Evolutionary conservation across 2,329 filamentous ascomycete genomes (phyloP), one percentile per base, ranked within the genome.

Genomic region (Pseudogymnoascus sp.): DNA sequence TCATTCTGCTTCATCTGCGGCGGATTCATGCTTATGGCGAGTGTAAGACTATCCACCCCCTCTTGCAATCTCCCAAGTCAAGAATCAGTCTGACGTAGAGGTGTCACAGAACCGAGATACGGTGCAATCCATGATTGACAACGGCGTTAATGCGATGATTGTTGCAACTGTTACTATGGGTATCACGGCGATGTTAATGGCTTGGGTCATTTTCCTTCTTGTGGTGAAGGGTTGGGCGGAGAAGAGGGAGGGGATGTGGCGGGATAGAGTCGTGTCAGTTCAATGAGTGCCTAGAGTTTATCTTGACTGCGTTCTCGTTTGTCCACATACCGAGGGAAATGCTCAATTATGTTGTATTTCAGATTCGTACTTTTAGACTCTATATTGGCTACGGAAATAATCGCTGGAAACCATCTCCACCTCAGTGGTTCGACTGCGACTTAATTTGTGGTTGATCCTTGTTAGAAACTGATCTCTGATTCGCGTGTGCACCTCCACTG

Each of bases 101-200:
- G 31, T 60, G 35, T 41, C 43, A 62, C 16, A 63, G 62, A 63
- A 63, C 62, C 41, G 60, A 59, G 62, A 63, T 39, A 63, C 62
- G 23, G 59, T 63, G 8, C 62, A 63, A 41, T 61, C 62, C 29
- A 63, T 63, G 62, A 61, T 61, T 63, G 59, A 63, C 23, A 63
- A 61, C 21, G 35, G 52, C 55, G 41, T 62, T 49, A 59, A 59
- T 60, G 49, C 49, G 26, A 62, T 62, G 49, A 16, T 60, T 37
- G 52, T 60, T 38, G 45, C 61, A 23, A 62, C 49, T 38, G 49
- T 62, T 38, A 60, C 33, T 31, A 62, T 62, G 61, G 49, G 61
- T 43, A 33, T 60, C 49, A 62, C 61, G 19, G 52, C 61, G 31
- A 60, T 35, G 49, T 26, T 62, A 60, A 62, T 62, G 49, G 61